A percentile compares a stretch with the other conserved stretches of the same genome.
phyloP scores from a whole-genome alignment of 148 eudicot species.

The Vaccinium macrocarpon region DNA sequence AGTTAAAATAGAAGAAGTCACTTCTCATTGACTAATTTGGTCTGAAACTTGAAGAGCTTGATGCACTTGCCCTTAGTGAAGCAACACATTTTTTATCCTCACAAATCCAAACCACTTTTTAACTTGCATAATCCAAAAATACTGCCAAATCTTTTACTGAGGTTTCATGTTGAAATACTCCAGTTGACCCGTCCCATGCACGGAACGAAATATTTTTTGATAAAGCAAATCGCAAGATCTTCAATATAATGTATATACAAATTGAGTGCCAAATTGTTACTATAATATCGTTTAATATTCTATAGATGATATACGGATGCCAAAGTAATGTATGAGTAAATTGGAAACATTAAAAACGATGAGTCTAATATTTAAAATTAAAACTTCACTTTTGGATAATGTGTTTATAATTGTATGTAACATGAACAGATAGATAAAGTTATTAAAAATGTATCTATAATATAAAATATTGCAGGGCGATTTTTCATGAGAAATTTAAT shows the following conservation, averaged over 20 bases:
- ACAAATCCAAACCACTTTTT: neutral
- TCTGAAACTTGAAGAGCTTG: too few species aligned
- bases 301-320: neutral
- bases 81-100: neutral
- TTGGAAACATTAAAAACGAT: neutral
- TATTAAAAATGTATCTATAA: neutral
- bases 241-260: neutral
- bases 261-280: neutral
- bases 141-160: neutral
- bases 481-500: neutral
- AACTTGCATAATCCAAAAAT: neutral
- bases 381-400: neutral
- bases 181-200: neutral
- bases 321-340: neutral
- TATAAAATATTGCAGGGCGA: neutral
- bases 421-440: neutral
- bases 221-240: neutral
- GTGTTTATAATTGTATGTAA: neutral
- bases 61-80: too few species aligned
- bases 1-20: too few species aligned
- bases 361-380: neutral
- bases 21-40: too few species aligned
- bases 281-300: neutral
- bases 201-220: neutral
- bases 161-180: neutral